Conservation (phyloP, 176 grass and related monocot species). For the Pontederia paniculata region DNA sequence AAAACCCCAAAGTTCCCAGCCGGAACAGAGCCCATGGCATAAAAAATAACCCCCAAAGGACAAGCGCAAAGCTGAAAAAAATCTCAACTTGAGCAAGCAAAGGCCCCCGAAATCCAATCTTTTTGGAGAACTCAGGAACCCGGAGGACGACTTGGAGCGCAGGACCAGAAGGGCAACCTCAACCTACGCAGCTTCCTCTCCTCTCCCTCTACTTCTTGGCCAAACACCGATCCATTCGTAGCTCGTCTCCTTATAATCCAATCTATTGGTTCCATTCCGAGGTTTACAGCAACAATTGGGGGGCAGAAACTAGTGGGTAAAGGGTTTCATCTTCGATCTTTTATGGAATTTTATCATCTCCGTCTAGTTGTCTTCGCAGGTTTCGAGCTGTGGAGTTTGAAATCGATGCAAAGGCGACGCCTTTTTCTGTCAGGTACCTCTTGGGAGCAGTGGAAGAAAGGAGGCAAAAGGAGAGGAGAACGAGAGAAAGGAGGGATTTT, state of each 20-base stretch:
- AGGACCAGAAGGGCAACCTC: slow-evolving; percentile 63
- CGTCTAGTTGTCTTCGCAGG: not conserved
- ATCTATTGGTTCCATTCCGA: slow-evolving; percentile 40
- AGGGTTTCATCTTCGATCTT: slow-evolving; percentile 47
- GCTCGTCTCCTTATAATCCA: slow-evolving; percentile 10
- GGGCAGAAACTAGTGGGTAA: slow-evolving; percentile 10
- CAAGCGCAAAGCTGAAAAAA: not conserved
- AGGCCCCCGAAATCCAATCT: slow-evolving; percentile 13
- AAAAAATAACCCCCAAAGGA: slow-evolving; percentile 2
- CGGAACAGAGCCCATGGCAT: slow-evolving; percentile 1
- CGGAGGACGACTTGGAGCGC: slow-evolving; percentile 67
- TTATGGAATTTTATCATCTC: slow-evolving; percentile 55
- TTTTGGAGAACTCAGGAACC: slow-evolving; percentile 41
- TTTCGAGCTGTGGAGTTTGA: not conserved
- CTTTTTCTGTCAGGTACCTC: not conserved
- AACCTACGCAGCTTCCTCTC: slow-evolving; percentile 49
- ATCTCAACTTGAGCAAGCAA: not conserved
- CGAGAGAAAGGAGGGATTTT: too few species aligned
- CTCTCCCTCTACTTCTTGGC: slow-evolving; percentile 15
- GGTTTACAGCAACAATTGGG: not conserved
- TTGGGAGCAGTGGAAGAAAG: too few species aligned
- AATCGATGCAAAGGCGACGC: not conserved
- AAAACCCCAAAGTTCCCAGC: slow-evolving; percentile 16
- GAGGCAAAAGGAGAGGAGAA: too few species aligned
- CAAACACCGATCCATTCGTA: slow-evolving; percentile 3